phyloP scores from a whole-genome alignment of 2,329 filamentous ascomycete genomes.

The Trichoderma citrinoviride region DNA sequence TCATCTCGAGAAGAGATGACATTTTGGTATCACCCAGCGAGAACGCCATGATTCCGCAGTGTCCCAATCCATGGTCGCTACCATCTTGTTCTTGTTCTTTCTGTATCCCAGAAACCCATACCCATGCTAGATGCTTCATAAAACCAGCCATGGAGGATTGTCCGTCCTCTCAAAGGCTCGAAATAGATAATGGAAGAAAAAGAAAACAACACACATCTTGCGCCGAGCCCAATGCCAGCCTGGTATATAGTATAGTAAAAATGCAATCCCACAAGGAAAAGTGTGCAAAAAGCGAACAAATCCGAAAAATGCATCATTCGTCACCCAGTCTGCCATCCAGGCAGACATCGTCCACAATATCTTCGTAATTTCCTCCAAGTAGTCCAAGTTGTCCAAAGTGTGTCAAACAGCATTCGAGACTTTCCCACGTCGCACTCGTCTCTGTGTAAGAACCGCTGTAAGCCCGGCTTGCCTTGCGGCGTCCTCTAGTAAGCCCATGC shows the following conservation, averaged over 20 bases:
- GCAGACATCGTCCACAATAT: slow-evolving; percentile 2
- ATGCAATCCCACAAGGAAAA: slow-evolving; percentile 3
- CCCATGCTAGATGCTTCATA: slow-evolving; percentile 15
- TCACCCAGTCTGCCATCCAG: slow-evolving; percentile 20
- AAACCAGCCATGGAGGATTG: slow-evolving; percentile 12
- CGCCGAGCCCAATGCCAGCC: slow-evolving; percentile 24
- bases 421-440: slow-evolving; percentile 34
- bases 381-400: slow-evolving; percentile 22
- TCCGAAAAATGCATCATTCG: slow-evolving; percentile 9
- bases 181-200: background rate
- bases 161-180: slow-evolving; percentile 8
- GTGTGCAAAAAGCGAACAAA: background rate
- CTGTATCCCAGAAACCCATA: background rate
- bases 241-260: slow-evolving; percentile 24
- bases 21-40: background rate
- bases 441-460: slow-evolving; percentile 13
- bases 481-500: slow-evolving; percentile 38
- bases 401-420: slow-evolving; percentile 25
- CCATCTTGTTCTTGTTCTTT: slow-evolving; percentile 1
- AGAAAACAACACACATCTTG: slow-evolving; percentile 11
- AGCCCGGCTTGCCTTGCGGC: slow-evolving; percentile 40
- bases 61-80: background rate
- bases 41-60: background rate
- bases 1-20: background rate
- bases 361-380: slow-evolving; percentile 4